Evolutionary conservation across 768 basidiomycete species (phyloP), one percentile per base, ranked within the genome.

Genomic region (Tephrocybe rancida): DNA sequence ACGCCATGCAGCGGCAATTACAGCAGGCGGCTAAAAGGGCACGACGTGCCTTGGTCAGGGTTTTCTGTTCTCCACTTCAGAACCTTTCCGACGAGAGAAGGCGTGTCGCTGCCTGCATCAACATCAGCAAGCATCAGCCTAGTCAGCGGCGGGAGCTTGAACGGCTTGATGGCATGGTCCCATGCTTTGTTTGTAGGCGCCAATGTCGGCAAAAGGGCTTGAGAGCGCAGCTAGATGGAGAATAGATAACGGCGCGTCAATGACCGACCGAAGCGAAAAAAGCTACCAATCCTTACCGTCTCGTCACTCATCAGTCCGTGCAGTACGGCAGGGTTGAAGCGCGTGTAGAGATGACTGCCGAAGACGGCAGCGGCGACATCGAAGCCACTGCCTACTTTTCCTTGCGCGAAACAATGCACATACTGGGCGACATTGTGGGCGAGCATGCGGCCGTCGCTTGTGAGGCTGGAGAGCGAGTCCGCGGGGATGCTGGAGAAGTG

Each of bases 381-480:
- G 73, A 99, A 99, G 5, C 97, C 97, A 63, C 91, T 94, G 26
- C 97, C 97, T 14, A 99, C 88, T 72, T 99, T 99, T 35, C 97
- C 97, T 73, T 99, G 97, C 0, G 96, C 97, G 32, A 95, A 77
- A 65, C 95, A 98, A 68, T 99, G 97, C 6, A 94, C 83, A 67
- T 88, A 97, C 66, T 99, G 97, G 3, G 97, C 87, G 38, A 92
- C 80, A 67, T 97, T 98, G 70, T 99, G 97, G 0, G 92, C 87
- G 16, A 97, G 70, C 55, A 73, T 70, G 55, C 83, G 74, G 19
- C 80, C 84, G 22, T 76, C 71, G 61, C 70, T 73, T 38, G 73
- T 63, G 5, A 73, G 66, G 24, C 73, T 71, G 14, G 65, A 61
- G 19, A 90, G 77, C 4, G 82, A 76, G 38, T 76, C 67, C 26